Evolutionary conservation across 805 yeast genomes (phyloP).

Genomic region (Peterozyma xylosa): DNA sequence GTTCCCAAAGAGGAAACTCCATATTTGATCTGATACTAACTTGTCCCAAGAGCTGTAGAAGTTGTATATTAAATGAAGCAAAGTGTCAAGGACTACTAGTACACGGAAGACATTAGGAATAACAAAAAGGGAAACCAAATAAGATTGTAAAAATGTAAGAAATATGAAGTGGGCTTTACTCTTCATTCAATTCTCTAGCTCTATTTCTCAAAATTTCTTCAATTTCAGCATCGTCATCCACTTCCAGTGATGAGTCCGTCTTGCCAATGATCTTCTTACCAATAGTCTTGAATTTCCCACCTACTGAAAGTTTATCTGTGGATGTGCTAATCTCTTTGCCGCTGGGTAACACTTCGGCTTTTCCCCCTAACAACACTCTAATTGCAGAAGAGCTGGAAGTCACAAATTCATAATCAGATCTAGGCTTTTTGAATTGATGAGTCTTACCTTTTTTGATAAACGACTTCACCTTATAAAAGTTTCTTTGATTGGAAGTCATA

Average conservation of each 20-base stretch:
- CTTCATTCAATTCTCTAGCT: constrained; percentile 15
- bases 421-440: constrained; percentile 37
- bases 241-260: constrained; percentile 21
- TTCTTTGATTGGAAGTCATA: constrained; percentile 12
- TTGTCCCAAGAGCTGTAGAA: too few species aligned
- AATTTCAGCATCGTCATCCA: constrained; percentile 47
- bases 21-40: too few species aligned
- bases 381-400: constrained; percentile 16
- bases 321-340: constrained; percentile 52
- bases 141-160: background rate
- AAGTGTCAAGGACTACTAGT: background rate
- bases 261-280: constrained; percentile 32
- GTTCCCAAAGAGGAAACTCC: too few species aligned
- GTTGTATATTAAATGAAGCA: background rate
- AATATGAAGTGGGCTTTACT: background rate
- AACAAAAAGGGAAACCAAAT: background rate
- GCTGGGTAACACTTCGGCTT: constrained; percentile 62
- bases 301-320: constrained; percentile 13
- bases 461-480: constrained; percentile 18
- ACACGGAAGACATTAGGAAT: too few species aligned
- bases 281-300: constrained; percentile 19
- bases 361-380: constrained; percentile 21
- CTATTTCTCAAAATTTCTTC: constrained; percentile 32
- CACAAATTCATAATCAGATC: constrained; percentile 38
- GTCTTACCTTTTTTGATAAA: constrained; percentile 30